phyloP scores from a whole-genome alignment of 495 filamentous ascomycete genomes.

The Lophiotrema nucula region DNA sequence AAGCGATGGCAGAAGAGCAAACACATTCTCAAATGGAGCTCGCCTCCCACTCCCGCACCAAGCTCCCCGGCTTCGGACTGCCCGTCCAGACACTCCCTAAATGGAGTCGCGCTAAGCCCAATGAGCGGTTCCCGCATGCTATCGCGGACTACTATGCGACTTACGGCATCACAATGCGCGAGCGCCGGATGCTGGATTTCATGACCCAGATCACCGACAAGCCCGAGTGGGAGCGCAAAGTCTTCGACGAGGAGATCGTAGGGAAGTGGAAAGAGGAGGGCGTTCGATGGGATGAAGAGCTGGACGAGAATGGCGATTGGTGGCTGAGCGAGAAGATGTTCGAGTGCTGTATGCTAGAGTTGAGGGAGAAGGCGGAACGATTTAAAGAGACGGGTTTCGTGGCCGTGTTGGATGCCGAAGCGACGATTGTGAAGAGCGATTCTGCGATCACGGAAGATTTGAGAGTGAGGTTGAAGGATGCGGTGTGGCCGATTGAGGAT shows the following conservation, averaged over 20 bases:
- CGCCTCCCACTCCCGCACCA: too few relatives aligned
- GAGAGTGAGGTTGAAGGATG: conserved; percentile 9
- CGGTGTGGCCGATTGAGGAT: conserved; percentile 24
- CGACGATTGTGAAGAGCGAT: conserved; percentile 36
- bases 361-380: background rate
- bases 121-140: conserved; percentile 37
- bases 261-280: conserved; percentile 15
- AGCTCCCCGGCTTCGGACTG: conserved; percentile 47
- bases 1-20: too few relatives aligned
- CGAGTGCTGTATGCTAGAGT: conserved; percentile 5
- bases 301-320: conserved; percentile 8
- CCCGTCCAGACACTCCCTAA: conserved; percentile 42
- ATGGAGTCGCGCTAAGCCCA: conserved; percentile 18
- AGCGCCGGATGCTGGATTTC: conserved; percentile 37
- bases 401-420: conserved; percentile 22
- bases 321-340: conserved; percentile 13
- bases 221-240: conserved; percentile 35
- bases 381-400: conserved; percentile 12
- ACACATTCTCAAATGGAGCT: too few relatives aligned
- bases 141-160: conserved; percentile 19
- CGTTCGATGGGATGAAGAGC: background rate
- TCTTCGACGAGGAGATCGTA: conserved; percentile 30
- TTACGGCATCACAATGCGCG: conserved; percentile 39
- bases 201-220: conserved; percentile 40
- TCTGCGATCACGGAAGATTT: conserved; percentile 11